A percentile compares a stretch with the other conserved stretches of the same genome.
phyloP scores from a whole-genome alignment of 1,284 basidiomycete species.

The Ganoderma sinense region DNA sequence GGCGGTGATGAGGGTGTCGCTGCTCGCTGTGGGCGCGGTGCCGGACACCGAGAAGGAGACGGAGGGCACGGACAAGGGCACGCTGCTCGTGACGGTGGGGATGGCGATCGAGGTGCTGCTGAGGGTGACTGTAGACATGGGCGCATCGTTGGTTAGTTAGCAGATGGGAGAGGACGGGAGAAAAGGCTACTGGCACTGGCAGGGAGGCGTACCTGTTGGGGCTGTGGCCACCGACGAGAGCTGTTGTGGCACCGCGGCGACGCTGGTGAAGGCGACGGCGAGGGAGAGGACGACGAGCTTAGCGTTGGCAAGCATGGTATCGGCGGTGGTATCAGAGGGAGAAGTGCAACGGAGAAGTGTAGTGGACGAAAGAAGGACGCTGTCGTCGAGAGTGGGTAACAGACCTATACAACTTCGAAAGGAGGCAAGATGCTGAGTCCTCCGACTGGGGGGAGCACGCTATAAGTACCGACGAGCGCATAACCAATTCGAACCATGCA shows the following conservation, averaged over 20 bases:
- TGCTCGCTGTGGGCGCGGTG: neutral
- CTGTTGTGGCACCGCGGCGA: conserved; percentile 20
- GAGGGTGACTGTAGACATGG: neutral
- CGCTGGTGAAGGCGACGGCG: conserved; percentile 20
- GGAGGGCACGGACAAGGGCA: neutral
- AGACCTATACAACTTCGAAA: neutral
- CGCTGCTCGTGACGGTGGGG: conserved; percentile 9
- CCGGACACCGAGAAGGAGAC: neutral
- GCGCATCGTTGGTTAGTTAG: neutral
- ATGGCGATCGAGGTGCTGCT: conserved; percentile 2
- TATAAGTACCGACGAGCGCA: neutral
- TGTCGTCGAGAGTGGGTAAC: neutral
- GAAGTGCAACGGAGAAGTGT: neutral
- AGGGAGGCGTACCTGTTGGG: conserved; percentile 15
- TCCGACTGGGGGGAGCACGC: neutral
- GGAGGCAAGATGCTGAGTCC: neutral
- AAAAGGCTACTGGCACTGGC: too few species aligned
- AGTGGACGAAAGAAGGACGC: neutral
- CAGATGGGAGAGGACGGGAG: too few species aligned
- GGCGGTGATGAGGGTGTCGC: neutral
- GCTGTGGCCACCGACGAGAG: neutral
- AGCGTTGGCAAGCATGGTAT: conserved; percentile 27
- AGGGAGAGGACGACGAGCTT: conserved; percentile 29
- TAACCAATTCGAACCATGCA: neutral
- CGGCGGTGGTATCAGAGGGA: neutral